Evolutionary conservation across 31 red algal species (phyloP).

Genomic region (Endocladia muricata): DNA sequence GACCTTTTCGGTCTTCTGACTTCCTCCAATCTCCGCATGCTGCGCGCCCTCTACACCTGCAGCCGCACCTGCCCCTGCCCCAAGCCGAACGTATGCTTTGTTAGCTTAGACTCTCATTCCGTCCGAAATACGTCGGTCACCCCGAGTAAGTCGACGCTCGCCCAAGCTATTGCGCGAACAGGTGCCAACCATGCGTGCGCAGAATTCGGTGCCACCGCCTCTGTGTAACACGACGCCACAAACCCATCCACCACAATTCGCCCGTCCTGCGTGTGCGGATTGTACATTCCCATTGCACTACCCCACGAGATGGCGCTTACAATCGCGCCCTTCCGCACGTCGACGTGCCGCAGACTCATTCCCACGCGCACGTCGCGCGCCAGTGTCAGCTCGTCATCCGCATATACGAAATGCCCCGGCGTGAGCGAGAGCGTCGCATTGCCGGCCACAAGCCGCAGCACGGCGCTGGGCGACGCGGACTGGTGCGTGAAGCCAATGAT

Average conservation of each 20-base stretch:
- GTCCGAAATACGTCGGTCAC: no score
- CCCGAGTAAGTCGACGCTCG: no score
- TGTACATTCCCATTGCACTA: conserved; percentile 10
- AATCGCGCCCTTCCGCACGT: not conserved
- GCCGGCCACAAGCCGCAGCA: not conserved
- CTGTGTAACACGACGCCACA: not conserved
- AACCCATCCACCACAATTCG: conserved; percentile 16
- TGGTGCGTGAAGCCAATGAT: not conserved
- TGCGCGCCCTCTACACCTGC: no score
- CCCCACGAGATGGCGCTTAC: not conserved
- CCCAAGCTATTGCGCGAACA: not conserved
- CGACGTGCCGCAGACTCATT: not conserved
- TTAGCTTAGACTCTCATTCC: no score
- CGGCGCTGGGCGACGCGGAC: not conserved
- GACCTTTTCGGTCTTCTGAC: no score
- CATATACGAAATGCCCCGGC: conserved; percentile 15
- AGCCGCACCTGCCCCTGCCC: no score
- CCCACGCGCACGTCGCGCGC: not conserved
- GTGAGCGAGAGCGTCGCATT: not conserved
- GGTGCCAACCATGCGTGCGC: conserved; percentile 4
- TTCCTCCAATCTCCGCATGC: no score
- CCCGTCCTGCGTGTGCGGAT: conserved; percentile 31
- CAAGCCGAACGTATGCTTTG: no score
- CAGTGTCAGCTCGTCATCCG: not conserved
- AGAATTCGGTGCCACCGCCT: not conserved